Evolutionary conservation across 179 eudicot genomes (phyloP).

Genomic region (Spergularia azorica): DNA sequence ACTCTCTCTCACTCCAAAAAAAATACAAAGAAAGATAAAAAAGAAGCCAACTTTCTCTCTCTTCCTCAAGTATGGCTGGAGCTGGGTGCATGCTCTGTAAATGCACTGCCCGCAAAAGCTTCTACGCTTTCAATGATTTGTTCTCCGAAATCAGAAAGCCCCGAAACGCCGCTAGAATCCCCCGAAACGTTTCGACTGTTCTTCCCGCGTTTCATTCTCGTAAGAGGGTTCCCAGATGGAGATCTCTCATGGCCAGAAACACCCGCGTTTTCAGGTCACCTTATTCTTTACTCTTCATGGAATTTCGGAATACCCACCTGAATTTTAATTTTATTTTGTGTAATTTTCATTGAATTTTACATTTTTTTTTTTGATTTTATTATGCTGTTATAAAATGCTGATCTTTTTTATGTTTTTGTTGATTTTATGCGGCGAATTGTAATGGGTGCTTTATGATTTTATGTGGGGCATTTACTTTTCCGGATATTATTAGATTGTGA

Average conservation of each 20-base stretch:
- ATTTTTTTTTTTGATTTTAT: not conserved
- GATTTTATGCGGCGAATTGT: not conserved
- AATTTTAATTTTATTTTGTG: no score
- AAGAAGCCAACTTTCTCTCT: conserved; percentile 10
- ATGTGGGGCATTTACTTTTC: not conserved
- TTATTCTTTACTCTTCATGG: not conserved
- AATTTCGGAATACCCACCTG: not conserved
- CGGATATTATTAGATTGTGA: not conserved
- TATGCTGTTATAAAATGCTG: not conserved
- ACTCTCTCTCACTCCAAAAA: conserved; percentile 18
- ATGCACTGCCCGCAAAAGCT: conserved; percentile 27
- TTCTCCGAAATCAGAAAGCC: conserved; percentile 17
- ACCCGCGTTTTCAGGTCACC: conserved; percentile 34
- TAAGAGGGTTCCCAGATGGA: conserved; percentile 30
- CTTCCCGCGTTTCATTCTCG: conserved; percentile 6
- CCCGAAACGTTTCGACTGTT: conserved; percentile 29
- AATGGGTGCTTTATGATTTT: not conserved
- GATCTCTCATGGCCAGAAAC: conserved; percentile 26
- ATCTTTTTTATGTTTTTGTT: not conserved
- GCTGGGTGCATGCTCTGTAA: conserved; percentile 37
- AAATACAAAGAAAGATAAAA: no score
- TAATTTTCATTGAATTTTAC: no score
- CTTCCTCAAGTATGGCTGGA: conserved; percentile 31
- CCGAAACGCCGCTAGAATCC: conserved; percentile 21
- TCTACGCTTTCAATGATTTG: conserved; percentile 23